These are phyloP conservation scores for Hypericum perforatum DNA, from an alignment of 345 rosid genomes.

Conservation along the genomic window DNA sequence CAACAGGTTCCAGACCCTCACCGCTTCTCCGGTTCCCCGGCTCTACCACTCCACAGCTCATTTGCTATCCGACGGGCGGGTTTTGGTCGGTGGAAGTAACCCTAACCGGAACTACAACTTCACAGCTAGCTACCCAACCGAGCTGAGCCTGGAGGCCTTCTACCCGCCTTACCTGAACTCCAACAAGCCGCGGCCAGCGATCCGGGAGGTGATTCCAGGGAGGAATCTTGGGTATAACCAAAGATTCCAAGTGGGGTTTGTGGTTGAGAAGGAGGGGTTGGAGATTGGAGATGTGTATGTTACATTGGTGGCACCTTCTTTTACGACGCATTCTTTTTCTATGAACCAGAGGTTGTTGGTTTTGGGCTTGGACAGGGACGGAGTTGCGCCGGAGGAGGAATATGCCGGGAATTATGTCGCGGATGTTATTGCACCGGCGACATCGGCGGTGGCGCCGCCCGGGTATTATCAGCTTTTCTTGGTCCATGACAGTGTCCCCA, in stretches of 20 bases:
- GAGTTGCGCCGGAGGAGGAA: not conserved
- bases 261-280: not conserved
- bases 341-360: not conserved
- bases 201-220: not conserved
- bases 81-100: not conserved
- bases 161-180: not conserved
- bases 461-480: not conserved
- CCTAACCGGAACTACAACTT: not conserved
- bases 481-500: not conserved
- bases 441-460: not conserved
- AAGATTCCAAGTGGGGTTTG: not conserved
- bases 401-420: not conserved
- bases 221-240: not conserved
- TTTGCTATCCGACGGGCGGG: not conserved
- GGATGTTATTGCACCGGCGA: not conserved
- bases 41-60: not conserved
- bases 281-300: not conserved
- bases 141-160: conserved; percentile 1
- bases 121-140: not conserved
- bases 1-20: not conserved
- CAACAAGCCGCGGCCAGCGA: not conserved
- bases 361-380: not conserved
- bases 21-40: not conserved
- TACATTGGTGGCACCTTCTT: not conserved
- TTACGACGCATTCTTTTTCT: not conserved